A percentile compares a stretch with the other conserved stretches of the same genome.
These are phyloP conservation scores for Olyra latifolia DNA, from an alignment of 176 grass and related monocot genomes.

Conservation along the genomic window DNA sequence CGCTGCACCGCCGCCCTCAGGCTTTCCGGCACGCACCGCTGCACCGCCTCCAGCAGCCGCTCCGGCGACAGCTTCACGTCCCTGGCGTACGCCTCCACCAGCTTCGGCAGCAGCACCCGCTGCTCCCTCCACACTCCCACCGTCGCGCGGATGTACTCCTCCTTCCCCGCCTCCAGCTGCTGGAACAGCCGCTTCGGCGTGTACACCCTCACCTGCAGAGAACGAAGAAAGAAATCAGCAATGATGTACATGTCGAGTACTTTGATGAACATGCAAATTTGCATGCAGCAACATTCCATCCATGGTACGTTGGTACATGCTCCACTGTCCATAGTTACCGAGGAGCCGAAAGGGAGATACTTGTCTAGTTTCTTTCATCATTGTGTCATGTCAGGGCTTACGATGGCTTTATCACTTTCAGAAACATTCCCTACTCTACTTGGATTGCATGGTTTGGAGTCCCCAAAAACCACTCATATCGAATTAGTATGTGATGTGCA, in stretches of 20 bases:
- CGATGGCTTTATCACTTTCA: constrained; percentile 41
- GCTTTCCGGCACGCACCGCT: constrained; percentile 66
- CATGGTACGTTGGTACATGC: constrained; percentile 6
- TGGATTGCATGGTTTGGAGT: constrained; percentile 7
- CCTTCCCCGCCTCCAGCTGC: constrained; percentile 67
- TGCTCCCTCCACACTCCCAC: constrained; percentile 73
- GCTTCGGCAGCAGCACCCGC: constrained; percentile 64
- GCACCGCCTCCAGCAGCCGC: constrained; percentile 59
- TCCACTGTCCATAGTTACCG: background rate
- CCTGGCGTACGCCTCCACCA: constrained; percentile 67
- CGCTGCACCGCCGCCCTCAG: constrained; percentile 66
- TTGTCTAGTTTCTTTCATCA: constrained; percentile 43
- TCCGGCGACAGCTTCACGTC: constrained; percentile 67
- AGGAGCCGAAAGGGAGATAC: constrained; percentile 1
- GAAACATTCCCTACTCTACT: constrained; percentile 27
- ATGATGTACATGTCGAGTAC: background rate
- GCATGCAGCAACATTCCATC: constrained; percentile 32
- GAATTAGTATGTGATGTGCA: background rate
- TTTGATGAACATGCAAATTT: constrained; percentile 22
- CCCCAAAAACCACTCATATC: background rate
- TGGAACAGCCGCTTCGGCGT: constrained; percentile 57
- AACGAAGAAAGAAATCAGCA: background rate
- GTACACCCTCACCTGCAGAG: constrained; percentile 61
- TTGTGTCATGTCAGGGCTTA: constrained; percentile 22
- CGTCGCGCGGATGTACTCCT: constrained; percentile 78